phyloP scores from a whole-genome alignment of 176 grass and related monocot species.

The Aegilops bicornis region DNA sequence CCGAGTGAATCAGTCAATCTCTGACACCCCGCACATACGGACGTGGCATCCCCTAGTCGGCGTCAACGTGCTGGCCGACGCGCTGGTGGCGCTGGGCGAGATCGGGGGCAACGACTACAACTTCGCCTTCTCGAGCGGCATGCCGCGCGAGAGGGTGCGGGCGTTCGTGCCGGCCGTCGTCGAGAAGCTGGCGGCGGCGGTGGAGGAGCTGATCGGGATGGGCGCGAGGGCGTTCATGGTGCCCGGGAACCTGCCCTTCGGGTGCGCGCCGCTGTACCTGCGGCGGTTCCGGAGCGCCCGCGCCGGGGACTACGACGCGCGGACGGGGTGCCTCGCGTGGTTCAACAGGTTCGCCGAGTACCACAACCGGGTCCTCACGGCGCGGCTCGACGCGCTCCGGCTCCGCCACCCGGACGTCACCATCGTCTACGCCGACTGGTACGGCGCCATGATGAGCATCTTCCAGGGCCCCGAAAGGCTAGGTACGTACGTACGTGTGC shows the following conservation, averaged over 20 bases:
- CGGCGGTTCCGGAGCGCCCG: slow-evolving; percentile 26
- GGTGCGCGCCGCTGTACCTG: slow-evolving; percentile 64
- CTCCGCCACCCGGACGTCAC: slow-evolving; percentile 46
- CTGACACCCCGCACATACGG: too few species aligned
- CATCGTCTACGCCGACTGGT: slow-evolving; percentile 87
- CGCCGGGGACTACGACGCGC: slow-evolving; percentile 40
- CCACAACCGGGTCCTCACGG: slow-evolving; percentile 58
- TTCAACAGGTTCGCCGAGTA: slow-evolving; percentile 61
- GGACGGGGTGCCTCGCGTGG: slow-evolving; percentile 60
- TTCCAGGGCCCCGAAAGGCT: slow-evolving; percentile 34
- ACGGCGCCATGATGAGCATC: slow-evolving; percentile 53
- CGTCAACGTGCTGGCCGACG: slow-evolving; percentile 15
- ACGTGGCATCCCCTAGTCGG: not conserved
- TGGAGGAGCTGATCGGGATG: slow-evolving; percentile 64
- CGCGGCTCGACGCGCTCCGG: slow-evolving; percentile 38
- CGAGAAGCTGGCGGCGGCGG: slow-evolving; percentile 30
- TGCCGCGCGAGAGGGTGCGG: slow-evolving; percentile 10
- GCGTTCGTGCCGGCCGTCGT: slow-evolving; percentile 51
- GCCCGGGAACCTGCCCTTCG: slow-evolving; percentile 76
- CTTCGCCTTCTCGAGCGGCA: slow-evolving; percentile 34
- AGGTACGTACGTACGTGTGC: slow-evolving; percentile 20
- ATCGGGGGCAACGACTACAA: slow-evolving; percentile 79
- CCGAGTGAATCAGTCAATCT: too few species aligned
- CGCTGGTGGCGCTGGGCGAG: slow-evolving; percentile 61
- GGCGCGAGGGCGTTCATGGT: slow-evolving; percentile 69